phyloP scores from a whole-genome alignment of 208 protist species.

The Leishmania arabica region DNA sequence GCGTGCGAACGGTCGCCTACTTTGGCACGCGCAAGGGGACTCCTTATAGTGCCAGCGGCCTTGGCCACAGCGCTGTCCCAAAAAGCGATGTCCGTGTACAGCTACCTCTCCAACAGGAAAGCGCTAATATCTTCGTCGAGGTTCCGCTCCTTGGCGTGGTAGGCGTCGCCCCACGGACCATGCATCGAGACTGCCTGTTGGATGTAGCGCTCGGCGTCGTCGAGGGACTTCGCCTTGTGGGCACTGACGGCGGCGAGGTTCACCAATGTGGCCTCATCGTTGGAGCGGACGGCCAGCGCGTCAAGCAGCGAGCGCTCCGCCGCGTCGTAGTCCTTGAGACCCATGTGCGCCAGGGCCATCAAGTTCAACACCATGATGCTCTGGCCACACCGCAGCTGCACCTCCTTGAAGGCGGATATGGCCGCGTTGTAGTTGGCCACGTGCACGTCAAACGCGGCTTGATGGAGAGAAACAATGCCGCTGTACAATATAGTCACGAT shows the following conservation, averaged over 20 bases:
- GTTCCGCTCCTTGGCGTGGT: constrained; percentile 25
- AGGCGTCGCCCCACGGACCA: constrained; percentile 47
- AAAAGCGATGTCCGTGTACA: too few relatives aligned
- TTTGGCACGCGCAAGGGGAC: background rate
- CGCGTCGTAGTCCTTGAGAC: constrained; percentile 54
- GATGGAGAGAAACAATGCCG: constrained; percentile 64
- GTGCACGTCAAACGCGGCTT: constrained; percentile 40
- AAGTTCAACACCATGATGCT: constrained; percentile 80
- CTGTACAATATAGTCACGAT: constrained; percentile 68
- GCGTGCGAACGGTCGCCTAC: background rate
- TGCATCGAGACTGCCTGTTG: constrained; percentile 40
- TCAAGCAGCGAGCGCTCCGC: constrained; percentile 80
- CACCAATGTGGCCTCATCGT: constrained; percentile 72
- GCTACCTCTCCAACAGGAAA: constrained; percentile 34
- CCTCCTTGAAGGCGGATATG: constrained; percentile 74
- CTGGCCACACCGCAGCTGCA: constrained; percentile 66
- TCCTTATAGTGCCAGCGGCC: background rate
- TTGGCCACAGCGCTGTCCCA: background rate
- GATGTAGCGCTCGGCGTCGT: constrained; percentile 61
- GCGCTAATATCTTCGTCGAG: constrained; percentile 59
- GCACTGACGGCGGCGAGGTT: constrained; percentile 77
- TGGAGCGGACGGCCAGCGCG: constrained; percentile 62
- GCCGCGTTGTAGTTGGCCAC: constrained; percentile 43
- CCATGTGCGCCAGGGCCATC: constrained; percentile 75
- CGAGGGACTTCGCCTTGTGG: constrained; percentile 51